Percentiles rank a stretch among this genome's conserved stretches.
Evolutionary conservation across 73 alveolate genomes (phyloP).

Genomic region (Paramecium primaurelia): DNA sequence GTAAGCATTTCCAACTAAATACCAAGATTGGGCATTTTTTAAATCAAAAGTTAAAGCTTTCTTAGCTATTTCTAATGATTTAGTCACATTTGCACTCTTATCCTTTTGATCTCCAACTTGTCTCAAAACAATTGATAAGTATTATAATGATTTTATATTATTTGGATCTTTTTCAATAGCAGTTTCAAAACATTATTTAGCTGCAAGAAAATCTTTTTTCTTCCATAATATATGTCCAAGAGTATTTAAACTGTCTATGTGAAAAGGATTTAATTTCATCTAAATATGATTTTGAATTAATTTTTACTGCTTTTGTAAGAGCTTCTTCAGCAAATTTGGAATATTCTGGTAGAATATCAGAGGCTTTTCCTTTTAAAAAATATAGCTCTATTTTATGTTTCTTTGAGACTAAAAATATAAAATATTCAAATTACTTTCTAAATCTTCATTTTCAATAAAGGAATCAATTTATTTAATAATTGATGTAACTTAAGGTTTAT

Average conservation of each 20-base stretch:
- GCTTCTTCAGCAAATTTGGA: slow-evolving; percentile 41
- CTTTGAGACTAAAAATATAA: neutral
- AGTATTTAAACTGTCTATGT: slow-evolving; percentile 7
- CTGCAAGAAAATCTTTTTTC: slow-evolving; percentile 36
- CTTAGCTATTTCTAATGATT: slow-evolving; percentile 5
- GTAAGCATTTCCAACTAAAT: slow-evolving; percentile 45
- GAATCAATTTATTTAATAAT: neutral
- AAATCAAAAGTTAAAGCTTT: slow-evolving; percentile 23
- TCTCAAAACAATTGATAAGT: slow-evolving; percentile 34
- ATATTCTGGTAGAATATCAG: slow-evolving; percentile 21
- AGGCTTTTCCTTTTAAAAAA: slow-evolving; percentile 23
- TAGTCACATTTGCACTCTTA: neutral
- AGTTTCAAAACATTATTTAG: slow-evolving; percentile 30
- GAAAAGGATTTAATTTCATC: slow-evolving; percentile 44
- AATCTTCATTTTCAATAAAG: neutral
- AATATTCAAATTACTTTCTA: neutral
- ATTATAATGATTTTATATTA: slow-evolving; percentile 17
- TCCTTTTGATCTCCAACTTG: slow-evolving; percentile 20
- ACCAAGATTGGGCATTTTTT: slow-evolving; percentile 29
- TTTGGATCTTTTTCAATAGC: slow-evolving; percentile 40
- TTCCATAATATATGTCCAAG: slow-evolving; percentile 46
- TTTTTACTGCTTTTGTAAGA: slow-evolving; percentile 26
- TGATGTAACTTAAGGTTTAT: neutral
- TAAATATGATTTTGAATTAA: neutral
- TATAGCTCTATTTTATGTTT: slow-evolving; percentile 12